Base-by-base conservation (phyloP, 176 grass and related monocot genomes). In the Elaeis guineensis region DNA sequence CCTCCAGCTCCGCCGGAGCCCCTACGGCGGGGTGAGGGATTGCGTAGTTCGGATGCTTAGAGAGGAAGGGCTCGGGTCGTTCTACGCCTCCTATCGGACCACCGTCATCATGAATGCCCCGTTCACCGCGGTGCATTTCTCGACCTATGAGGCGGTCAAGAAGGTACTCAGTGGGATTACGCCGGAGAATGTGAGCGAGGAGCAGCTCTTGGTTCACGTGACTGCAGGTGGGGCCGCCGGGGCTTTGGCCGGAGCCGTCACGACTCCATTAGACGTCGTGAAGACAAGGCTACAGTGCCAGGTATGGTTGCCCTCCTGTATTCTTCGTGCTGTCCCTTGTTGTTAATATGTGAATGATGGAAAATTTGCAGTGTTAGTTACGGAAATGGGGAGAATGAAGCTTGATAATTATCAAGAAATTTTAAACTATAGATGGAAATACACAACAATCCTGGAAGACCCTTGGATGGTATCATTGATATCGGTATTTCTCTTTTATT, bases 221-320 rank as follows among this genome's bases (percentile, higher is more conserved):
- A 95, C 82, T 0, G 90, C 90, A 4, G 90, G 90, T 19, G 90
- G 85, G 1, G 79, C 82, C 3, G 85, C 90, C 0, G 90, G 90
- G 3, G 82, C 85, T 0, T 69, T 95, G 0, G 90, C 90, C 0
- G 90, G 85, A 0, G 82, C 70, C 0, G 49, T 95, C 14, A 95
- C 90, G 54, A 89, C 85, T 0, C 90, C 90, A 2, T 73, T 95
- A 6, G 90, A 95, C n/a, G 90, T 95, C 55, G 82, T 80, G 61
- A 95, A 95, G 76, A 95, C 90, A 17, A 85, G 86, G 70, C 74
- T 95, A 28, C 90, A 95, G 82, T 95, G 90, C 55, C 90, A 95
- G 90, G 90, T 95, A 55, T 44, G 35, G 8, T 12, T 0, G 35
- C 9, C 8, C 9, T 44, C 35, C 35, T 44, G 35, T 3, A 44